These are phyloP conservation scores for Penicillium ochrochloron DNA, from an alignment of 495 filamentous ascomycete species.

Conservation along the genomic window DNA sequence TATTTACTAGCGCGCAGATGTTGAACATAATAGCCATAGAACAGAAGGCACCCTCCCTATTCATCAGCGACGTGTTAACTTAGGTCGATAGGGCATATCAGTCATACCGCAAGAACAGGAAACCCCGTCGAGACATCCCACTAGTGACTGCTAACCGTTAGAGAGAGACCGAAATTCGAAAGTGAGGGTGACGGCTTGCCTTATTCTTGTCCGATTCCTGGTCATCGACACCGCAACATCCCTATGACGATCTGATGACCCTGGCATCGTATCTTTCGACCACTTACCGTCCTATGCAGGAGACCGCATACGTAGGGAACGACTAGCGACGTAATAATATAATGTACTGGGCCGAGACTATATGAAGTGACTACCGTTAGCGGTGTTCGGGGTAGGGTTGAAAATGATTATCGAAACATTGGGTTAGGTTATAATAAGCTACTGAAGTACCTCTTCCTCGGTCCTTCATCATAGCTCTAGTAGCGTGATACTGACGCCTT, in stretches of 20 bases:
- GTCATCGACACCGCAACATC: not conserved
- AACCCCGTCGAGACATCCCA: not conserved
- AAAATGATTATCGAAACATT: too few species aligned
- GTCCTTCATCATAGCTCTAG: too few species aligned
- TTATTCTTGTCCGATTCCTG: not conserved
- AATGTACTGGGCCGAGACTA: too few species aligned
- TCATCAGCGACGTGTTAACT: not conserved
- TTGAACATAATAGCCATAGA: slow-evolving; percentile 79
- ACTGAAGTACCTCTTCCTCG: too few species aligned
- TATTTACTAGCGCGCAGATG: slow-evolving; percentile 70
- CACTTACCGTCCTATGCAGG: too few species aligned
- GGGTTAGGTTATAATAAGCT: too few species aligned
- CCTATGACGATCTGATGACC: not conserved
- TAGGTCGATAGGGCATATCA: not conserved
- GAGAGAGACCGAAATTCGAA: not conserved
- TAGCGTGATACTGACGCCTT: too few species aligned
- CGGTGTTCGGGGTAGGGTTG: too few species aligned
- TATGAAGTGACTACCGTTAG: too few species aligned
- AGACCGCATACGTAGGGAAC: too few species aligned
- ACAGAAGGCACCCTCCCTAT: slow-evolving; percentile 65
- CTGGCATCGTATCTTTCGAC: not conserved
- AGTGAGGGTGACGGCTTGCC: not conserved
- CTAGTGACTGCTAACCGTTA: not conserved
- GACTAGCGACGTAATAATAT: too few species aligned
- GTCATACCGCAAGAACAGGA: not conserved